Base-by-base conservation (phyloP, 2,329 filamentous ascomycete species). In the Fonsecaea multimorphosa region DNA sequence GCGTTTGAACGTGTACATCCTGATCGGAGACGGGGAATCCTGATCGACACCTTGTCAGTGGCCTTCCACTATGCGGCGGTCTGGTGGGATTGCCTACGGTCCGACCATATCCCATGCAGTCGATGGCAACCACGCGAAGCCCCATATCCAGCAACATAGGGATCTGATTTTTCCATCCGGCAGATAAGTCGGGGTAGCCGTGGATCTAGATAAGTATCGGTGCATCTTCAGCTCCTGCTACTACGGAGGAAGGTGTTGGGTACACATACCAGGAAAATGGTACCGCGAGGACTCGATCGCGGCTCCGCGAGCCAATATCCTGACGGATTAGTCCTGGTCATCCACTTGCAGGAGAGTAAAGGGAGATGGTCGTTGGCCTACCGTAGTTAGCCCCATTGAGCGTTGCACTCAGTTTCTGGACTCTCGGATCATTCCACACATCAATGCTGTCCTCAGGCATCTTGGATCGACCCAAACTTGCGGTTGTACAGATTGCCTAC, bases 101-200 rank as follows among this genome's bases (percentile, higher is more conserved):
- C 65, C 86, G 85, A 29, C 91, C 91, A 76, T 94, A 98, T 68
- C 94, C 93, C 72, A 96, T 85, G 83, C 93, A 89, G 78, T 97
- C 92, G 0, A 92, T 91, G 11, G 87, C 91, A 29, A 97, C 86
- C 61, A 97, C 92, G 59, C 89, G 86, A 70, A 93, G 86, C 24
- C 89, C 89, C 64, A 91, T 82, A 5, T 88, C 84, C 36, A 90
- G 77, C 24, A 98, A 84, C 71, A 87, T 78, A 0, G 93, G 93
- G 66, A 97, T 90, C 78, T 97, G 93, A 78, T 91, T 89, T 69
- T 93, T 89, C 93, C 94, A 97, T 75, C 90, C 92, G 73, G 92
- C 88, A 7, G 87, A 86, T n/a, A 94, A 78, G 78, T 97, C 93
- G 0, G 93, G 93, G 79, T 89, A 96, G 70, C 93, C 93, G 77